Percentiles rank a stretch among this genome's conserved stretches.
These are phyloP conservation scores for Globisporangium apiculatum DNA, from an alignment of 352 stramenopile genomes.

Conservation along the genomic window DNA sequence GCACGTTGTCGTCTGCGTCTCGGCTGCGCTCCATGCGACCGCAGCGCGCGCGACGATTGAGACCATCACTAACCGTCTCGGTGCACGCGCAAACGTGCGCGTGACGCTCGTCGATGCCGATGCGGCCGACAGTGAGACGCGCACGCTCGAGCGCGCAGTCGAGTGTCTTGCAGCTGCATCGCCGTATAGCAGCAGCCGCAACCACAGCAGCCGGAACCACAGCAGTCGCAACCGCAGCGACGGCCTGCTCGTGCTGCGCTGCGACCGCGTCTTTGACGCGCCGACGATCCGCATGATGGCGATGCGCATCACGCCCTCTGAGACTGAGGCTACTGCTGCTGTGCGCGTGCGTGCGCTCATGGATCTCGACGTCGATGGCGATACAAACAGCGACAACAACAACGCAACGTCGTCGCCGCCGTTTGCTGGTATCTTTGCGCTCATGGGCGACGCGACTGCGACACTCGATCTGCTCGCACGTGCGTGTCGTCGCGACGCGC, in stretches of 20 bases:
- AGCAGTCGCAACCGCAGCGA: slow-evolving; percentile 5
- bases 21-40: neutral
- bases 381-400: neutral
- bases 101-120: slow-evolving; percentile 11
- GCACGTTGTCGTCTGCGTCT: slow-evolving; percentile 15
- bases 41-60: neutral
- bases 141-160: neutral
- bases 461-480: neutral
- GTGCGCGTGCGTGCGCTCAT: slow-evolving; percentile 14
- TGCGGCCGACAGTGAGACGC: neutral
- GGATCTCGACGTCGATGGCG: slow-evolving; percentile 15
- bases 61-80: slow-evolving; percentile 4
- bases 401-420: neutral
- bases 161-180: neutral
- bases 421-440: slow-evolving; percentile 16
- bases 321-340: neutral
- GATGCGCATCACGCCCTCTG: neutral
- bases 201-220: neutral
- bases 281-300: slow-evolving; percentile 24
- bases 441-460: slow-evolving; percentile 1
- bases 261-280: slow-evolving; percentile 15
- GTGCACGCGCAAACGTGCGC: slow-evolving; percentile 1
- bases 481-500: neutral
- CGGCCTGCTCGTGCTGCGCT: slow-evolving; percentile 14
- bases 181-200: neutral